phyloP scores from a whole-genome alignment of 305 asterid genomes.

The Fraxinus paxiana region DNA sequence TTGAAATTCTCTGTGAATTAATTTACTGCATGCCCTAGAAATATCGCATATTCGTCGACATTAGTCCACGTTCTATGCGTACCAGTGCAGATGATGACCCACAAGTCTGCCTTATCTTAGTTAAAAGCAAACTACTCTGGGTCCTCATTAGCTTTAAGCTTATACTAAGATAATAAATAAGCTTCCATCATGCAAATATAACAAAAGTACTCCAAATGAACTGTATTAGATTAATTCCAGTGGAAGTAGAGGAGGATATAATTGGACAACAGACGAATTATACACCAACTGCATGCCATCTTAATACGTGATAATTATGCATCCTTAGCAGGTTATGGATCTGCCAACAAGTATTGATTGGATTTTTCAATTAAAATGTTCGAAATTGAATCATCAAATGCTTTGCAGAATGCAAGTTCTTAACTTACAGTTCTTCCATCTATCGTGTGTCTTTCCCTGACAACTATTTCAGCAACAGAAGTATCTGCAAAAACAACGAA shows the following conservation, averaged over 20 bases:
- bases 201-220: neutral
- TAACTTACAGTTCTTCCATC: constrained; percentile 74
- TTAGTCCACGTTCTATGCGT: neutral
- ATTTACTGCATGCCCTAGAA: neutral
- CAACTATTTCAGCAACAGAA: constrained; percentile 73
- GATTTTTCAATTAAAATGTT: neutral
- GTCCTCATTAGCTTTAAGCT: neutral
- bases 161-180: neutral
- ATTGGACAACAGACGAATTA: neutral
- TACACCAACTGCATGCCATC: neutral
- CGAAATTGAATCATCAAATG: neutral
- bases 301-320: neutral
- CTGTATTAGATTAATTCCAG: neutral
- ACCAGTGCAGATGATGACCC: neutral
- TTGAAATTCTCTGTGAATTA: neutral
- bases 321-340: neutral
- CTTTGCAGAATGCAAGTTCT: neutral
- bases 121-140: neutral
- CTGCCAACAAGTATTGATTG: neutral
- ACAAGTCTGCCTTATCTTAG: neutral
- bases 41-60: neutral
- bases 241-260: neutral
- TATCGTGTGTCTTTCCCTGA: constrained; percentile 59
- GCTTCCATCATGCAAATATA: neutral
- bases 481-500: constrained; percentile 68